These are phyloP conservation scores for Arthrobotrys iridis DNA, from an alignment of 2,329 filamentous ascomycete genomes.

Conservation along the genomic window DNA sequence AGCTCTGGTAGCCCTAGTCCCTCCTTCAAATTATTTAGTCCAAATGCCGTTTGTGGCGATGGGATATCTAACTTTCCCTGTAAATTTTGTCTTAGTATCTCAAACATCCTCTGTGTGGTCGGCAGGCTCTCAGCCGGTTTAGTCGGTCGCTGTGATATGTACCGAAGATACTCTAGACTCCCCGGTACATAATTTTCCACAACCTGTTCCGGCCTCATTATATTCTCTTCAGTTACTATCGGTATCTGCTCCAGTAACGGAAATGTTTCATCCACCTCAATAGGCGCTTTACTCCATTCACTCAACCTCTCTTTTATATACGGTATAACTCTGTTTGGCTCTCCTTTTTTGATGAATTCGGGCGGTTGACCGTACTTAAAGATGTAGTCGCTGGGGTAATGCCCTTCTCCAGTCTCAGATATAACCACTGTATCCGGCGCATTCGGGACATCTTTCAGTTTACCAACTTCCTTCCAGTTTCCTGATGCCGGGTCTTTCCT, in stretches of 20 bases:
- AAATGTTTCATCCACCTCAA: neutral
- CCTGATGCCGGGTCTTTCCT: neutral
- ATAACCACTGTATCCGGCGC: neutral
- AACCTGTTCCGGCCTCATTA: neutral
- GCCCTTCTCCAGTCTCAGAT: neutral
- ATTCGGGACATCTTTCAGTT: slow-evolving; percentile 11
- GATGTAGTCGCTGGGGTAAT: neutral
- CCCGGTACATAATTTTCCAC: neutral
- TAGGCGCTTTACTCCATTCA: neutral
- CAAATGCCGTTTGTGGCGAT: neutral
- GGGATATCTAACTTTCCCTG: neutral
- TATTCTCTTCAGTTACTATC: neutral
- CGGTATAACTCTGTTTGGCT: neutral
- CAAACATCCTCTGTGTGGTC: neutral
- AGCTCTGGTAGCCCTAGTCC: neutral
- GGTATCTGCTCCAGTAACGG: neutral
- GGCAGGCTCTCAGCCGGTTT: neutral
- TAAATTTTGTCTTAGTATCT: neutral
- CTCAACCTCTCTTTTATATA: slow-evolving; percentile 3
- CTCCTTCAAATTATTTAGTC: neutral
- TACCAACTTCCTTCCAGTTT: neutral
- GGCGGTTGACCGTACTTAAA: neutral
- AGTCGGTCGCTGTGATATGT: neutral
- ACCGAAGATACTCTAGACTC: neutral
- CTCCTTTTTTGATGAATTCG: neutral